Conservation (phyloP, 306 rosid species). For the Glycine tomentella region DNA sequence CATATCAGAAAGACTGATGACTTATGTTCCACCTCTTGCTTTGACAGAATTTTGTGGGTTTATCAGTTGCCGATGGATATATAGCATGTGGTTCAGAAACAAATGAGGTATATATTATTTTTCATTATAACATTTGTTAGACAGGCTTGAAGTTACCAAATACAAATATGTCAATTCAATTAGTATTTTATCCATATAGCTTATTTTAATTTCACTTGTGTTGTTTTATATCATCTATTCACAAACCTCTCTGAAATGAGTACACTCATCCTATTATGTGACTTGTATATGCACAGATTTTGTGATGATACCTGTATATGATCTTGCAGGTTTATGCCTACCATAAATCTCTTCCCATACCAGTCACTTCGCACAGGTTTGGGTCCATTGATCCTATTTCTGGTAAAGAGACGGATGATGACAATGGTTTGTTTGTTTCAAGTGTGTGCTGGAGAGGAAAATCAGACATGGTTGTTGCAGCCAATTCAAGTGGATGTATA, state of each 20-base stretch:
- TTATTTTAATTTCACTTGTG: neutral
- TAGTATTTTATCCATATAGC: neutral
- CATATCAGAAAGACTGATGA: neutral
- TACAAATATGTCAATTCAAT: neutral
- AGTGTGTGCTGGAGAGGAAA: constrained; percentile 21
- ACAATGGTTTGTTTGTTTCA: constrained; percentile 1
- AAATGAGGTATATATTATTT: constrained; percentile 14
- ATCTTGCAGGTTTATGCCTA: constrained; percentile 76
- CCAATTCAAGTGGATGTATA: neutral
- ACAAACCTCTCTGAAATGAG: constrained; percentile 13
- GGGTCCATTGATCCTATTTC: constrained; percentile 62
- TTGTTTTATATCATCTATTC: neutral
- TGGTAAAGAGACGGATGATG: neutral
- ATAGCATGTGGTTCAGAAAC: constrained; percentile 30
- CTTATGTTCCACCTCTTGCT: neutral
- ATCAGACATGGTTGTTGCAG: constrained; percentile 16
- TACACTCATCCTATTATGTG: neutral
- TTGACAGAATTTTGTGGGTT: constrained; percentile 4
- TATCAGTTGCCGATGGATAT: constrained; percentile 14
- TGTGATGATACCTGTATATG: constrained; percentile 11
- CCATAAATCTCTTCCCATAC: constrained; percentile 77
- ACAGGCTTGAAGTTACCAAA: neutral
- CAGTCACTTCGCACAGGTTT: constrained; percentile 72
- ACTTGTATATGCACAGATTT: constrained; percentile 16
- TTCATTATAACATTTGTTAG: neutral